Evolutionary conservation across 2,329 filamentous ascomycete genomes (phyloP).

Genomic region (Neobulgaria alba): DNA sequence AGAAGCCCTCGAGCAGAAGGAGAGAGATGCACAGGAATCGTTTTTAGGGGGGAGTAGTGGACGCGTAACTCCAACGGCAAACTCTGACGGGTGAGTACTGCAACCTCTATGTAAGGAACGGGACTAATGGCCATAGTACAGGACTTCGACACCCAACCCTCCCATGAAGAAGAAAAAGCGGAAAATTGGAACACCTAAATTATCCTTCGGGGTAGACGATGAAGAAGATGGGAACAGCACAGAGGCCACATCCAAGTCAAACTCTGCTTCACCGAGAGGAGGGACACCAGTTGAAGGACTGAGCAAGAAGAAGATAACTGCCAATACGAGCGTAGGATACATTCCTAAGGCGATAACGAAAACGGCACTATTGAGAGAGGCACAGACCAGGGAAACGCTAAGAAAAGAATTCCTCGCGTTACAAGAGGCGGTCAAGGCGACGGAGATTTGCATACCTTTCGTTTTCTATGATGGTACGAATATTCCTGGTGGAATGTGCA

Average conservation of each 20-base stretch:
- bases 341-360: conserved; percentile 72
- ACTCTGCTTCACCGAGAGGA: conserved; percentile 22
- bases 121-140: conserved; percentile 26
- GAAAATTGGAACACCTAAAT: conserved; percentile 36
- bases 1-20: conserved; percentile 86
- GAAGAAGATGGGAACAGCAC: conserved; percentile 28
- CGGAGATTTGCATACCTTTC: conserved; percentile 86
- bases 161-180: conserved; percentile 36
- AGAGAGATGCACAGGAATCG: conserved; percentile 66
- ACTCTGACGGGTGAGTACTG: conserved; percentile 45
- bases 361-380: conserved; percentile 68
- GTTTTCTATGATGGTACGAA: conserved; percentile 96
- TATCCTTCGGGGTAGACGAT: conserved; percentile 55
- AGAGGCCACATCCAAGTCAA: conserved; percentile 26
- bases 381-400: conserved; percentile 64
- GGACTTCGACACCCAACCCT: not conserved
- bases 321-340: conserved; percentile 51
- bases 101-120: conserved; percentile 3
- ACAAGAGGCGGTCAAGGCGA: conserved; percentile 80
- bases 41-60: conserved; percentile 31
- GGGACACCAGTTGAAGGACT: conserved; percentile 20
- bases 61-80: conserved; percentile 14
- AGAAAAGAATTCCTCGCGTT: conserved; percentile 73
- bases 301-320: conserved; percentile 42
- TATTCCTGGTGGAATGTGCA: conserved; percentile 73